Evolutionary conservation across 257 asterid species (phyloP).

Genomic region (Striga asiatica): DNA sequence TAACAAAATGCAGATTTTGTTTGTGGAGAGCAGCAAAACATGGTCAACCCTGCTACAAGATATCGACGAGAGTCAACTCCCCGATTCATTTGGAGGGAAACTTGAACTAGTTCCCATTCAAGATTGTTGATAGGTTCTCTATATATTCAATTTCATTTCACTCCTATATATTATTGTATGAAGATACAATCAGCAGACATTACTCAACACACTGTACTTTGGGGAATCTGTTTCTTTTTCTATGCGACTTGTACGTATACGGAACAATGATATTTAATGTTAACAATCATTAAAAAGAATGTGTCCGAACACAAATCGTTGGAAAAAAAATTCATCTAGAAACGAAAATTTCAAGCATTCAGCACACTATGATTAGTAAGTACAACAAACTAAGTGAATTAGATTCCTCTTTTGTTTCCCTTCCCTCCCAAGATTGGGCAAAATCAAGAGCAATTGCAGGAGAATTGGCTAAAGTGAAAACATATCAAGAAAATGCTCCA

Average conservation of each 20-base stretch:
- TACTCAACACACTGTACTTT: not conserved
- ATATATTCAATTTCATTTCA: not conserved
- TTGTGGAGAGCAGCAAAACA: constrained; percentile 57
- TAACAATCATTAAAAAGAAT: too few species aligned
- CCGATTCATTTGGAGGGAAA: constrained; percentile 55
- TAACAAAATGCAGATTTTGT: constrained; percentile 41
- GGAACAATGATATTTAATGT: not conserved
- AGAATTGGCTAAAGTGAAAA: too few species aligned
- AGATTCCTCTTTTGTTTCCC: too few species aligned
- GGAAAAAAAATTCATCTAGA: too few species aligned
- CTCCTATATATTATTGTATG: not conserved
- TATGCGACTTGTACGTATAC: not conserved
- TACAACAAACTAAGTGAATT: too few species aligned
- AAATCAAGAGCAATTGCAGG: too few species aligned
- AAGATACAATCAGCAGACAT: not conserved
- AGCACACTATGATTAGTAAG: too few species aligned
- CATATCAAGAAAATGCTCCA: too few species aligned
- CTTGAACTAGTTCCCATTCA: constrained; percentile 61
- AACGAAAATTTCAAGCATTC: too few species aligned
- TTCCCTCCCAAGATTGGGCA: too few species aligned
- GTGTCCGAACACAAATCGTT: too few species aligned
- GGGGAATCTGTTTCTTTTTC: not conserved
- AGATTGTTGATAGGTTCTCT: constrained; percentile 35
- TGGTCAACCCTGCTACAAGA: constrained; percentile 42
- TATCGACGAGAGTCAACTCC: constrained; percentile 52